Evolutionary conservation across 495 filamentous ascomycete genomes (phyloP).

Genomic region (Aspergillus bridgeri): DNA sequence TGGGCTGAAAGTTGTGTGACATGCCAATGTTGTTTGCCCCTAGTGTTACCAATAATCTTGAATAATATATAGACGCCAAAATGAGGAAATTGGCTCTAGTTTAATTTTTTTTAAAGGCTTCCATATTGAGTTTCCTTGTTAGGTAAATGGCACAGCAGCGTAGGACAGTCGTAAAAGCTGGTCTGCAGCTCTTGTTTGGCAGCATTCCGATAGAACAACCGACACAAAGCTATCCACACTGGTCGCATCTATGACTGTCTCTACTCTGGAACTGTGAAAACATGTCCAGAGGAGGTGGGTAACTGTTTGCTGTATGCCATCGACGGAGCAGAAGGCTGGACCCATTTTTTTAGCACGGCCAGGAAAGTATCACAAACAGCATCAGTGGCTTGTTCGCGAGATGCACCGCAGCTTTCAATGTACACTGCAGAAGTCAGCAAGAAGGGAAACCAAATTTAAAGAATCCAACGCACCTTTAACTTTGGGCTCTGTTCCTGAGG

Average conservation of each 20-base stretch:
- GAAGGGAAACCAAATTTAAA: background rate
- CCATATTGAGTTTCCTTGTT: background rate
- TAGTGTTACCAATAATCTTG: background rate
- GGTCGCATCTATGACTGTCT: background rate
- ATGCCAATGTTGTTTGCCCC: background rate
- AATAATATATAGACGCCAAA: background rate
- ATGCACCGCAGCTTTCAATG: slow-evolving; percentile 50
- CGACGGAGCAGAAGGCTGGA: slow-evolving; percentile 40
- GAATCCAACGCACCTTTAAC: slow-evolving; percentile 50
- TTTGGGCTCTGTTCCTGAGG: slow-evolving; percentile 70
- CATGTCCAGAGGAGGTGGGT: slow-evolving; percentile 39
- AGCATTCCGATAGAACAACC: background rate
- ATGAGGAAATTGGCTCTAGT: background rate
- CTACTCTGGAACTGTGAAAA: slow-evolving; percentile 22
- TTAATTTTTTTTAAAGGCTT: background rate
- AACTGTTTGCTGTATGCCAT: slow-evolving; percentile 38
- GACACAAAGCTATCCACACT: background rate
- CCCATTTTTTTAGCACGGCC: slow-evolving; percentile 57
- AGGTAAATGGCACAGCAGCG: background rate
- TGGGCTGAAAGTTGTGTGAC: background rate
- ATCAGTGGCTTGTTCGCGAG: slow-evolving; percentile 43
- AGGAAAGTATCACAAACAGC: slow-evolving; percentile 52
- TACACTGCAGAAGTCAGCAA: slow-evolving; percentile 40
- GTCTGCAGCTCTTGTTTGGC: background rate
- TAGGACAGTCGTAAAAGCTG: background rate